Evolutionary conservation across 1,139 yeast genomes (phyloP).

Genomic region (Suhomyces maxii): DNA sequence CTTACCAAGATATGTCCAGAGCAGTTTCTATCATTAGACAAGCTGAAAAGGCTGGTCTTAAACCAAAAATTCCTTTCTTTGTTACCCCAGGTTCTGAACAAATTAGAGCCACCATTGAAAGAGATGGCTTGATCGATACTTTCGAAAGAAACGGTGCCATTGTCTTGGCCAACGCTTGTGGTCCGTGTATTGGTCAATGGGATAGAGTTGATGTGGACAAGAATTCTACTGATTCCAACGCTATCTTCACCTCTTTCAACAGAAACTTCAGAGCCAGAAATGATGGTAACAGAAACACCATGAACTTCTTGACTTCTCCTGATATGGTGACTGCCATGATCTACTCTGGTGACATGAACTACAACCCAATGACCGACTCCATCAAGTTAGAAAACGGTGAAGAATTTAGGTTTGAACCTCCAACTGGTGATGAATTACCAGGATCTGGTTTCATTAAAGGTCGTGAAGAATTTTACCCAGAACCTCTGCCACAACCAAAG

Average conservation of each 20-base stretch:
- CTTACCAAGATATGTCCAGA: slow-evolving; percentile 96
- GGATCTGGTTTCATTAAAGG: slow-evolving; percentile 77
- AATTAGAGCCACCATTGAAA: slow-evolving; percentile 93
- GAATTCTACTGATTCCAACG: slow-evolving; percentile 65
- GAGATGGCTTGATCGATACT: slow-evolving; percentile 83
- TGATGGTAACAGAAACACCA: slow-evolving; percentile 95
- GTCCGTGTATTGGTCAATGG: slow-evolving; percentile 99
- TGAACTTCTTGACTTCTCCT: slow-evolving; percentile 96
- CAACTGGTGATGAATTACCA: slow-evolving; percentile 83
- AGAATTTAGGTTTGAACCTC: slow-evolving; percentile 68
- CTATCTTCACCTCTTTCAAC: slow-evolving; percentile 93
- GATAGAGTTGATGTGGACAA: slow-evolving; percentile 72
- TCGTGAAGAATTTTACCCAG: slow-evolving; percentile 82
- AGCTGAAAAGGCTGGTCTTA: slow-evolving; percentile 81
- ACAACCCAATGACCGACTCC: slow-evolving; percentile 83
- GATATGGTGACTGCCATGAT: slow-evolving; percentile 97
- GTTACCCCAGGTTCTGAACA: slow-evolving; percentile 99
- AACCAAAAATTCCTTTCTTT: slow-evolving; percentile 88
- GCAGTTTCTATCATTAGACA: slow-evolving; percentile 85
- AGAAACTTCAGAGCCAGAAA: slow-evolving; percentile 96
- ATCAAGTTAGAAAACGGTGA: slow-evolving; percentile 66
- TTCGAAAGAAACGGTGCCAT: slow-evolving; percentile 85
- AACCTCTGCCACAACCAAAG: slow-evolving; percentile 68
- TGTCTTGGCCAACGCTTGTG: slow-evolving; percentile 96
- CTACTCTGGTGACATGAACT: slow-evolving; percentile 85